A percentile compares a stretch with the other conserved stretches of the same genome.
phyloP scores from a whole-genome alignment of 164 flowering plant genomes.

The Sedum album region DNA sequence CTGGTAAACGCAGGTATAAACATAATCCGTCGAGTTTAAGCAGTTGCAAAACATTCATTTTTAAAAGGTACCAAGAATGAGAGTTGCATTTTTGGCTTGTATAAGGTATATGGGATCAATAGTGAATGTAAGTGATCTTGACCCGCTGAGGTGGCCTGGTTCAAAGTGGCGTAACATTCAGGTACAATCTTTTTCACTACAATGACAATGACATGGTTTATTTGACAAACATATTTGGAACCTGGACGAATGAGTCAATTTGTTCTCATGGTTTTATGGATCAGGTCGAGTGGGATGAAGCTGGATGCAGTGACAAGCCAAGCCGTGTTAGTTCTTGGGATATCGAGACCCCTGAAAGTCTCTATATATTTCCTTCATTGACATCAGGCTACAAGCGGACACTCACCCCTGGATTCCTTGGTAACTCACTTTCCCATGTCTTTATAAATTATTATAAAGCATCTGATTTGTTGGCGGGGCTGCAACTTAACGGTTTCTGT shows the following conservation, averaged over 20 bases:
- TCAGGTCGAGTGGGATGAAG: conserved; percentile 99
- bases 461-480: no score
- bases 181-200: conserved; percentile 23
- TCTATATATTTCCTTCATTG: conserved; percentile 77
- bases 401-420: conserved; percentile 40
- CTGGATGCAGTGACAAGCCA: conserved; percentile 73
- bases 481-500: not conserved
- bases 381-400: conserved; percentile 76
- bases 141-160: conserved; percentile 91
- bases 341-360: conserved; percentile 88
- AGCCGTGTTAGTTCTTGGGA: conserved; percentile 90
- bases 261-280: conserved; percentile 4
- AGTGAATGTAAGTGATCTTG: conserved; percentile 69
- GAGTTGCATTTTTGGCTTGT: conserved; percentile 1
- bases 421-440: conserved; percentile 27
- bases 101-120: conserved; percentile 97
- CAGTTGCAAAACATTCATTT: not conserved
- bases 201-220: not conserved
- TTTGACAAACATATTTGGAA: not conserved
- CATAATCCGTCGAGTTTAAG: not conserved
- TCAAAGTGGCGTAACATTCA: conserved; percentile 98
- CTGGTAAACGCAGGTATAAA: conserved; percentile 84
- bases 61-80: not conserved
- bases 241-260: not conserved
- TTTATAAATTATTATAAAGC: not conserved